A percentile compares a stretch with the other conserved stretches of the same genome.
phyloP scores from a whole-genome alignment of 352 stramenopile species.

The Thalassiosira mediterranea region DNA sequence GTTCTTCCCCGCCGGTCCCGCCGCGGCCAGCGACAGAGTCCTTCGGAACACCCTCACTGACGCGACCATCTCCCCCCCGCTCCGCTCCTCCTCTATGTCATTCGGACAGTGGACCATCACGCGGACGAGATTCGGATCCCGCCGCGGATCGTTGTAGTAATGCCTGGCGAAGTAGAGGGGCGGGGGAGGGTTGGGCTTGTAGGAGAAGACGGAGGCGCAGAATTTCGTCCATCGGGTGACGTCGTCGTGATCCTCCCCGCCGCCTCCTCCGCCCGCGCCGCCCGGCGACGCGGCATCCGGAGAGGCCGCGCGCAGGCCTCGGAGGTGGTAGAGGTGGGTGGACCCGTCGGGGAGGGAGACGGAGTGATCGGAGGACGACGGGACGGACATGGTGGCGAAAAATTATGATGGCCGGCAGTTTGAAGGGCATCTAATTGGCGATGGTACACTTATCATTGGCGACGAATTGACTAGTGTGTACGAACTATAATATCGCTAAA shows the following conservation, averaged over 20 bases:
- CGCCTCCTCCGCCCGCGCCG: background rate
- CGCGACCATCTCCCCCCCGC: conserved; percentile 53
- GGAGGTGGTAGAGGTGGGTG: conserved; percentile 19
- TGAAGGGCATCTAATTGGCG: too few species aligned
- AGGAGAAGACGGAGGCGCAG: conserved; percentile 66
- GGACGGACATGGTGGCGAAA: too few species aligned
- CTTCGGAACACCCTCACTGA: conserved; percentile 68
- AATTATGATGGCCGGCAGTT: too few species aligned
- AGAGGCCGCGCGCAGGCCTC: conserved; percentile 16
- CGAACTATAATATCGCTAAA: too few species aligned
- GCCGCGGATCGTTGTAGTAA: conserved; percentile 68
- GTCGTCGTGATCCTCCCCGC: conserved; percentile 12
- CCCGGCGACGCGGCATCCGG: too few species aligned
- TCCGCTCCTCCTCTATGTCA: conserved; percentile 1
- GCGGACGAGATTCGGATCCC: conserved; percentile 45
- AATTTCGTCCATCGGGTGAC: conserved; percentile 65
- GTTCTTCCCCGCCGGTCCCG: background rate
- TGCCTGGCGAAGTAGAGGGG: conserved; percentile 69
- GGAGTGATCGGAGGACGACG: too few species aligned
- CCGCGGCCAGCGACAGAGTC: conserved; percentile 50
- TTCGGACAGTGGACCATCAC: conserved; percentile 36
- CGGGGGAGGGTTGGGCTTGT: conserved; percentile 67
- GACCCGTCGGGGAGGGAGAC: too few species aligned
- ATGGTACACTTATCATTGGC: too few species aligned
- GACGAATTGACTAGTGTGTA: too few species aligned